Evolutionary conservation across 139 green algal genomes (phyloP).

Genomic region (Trebouxia sp.): DNA sequence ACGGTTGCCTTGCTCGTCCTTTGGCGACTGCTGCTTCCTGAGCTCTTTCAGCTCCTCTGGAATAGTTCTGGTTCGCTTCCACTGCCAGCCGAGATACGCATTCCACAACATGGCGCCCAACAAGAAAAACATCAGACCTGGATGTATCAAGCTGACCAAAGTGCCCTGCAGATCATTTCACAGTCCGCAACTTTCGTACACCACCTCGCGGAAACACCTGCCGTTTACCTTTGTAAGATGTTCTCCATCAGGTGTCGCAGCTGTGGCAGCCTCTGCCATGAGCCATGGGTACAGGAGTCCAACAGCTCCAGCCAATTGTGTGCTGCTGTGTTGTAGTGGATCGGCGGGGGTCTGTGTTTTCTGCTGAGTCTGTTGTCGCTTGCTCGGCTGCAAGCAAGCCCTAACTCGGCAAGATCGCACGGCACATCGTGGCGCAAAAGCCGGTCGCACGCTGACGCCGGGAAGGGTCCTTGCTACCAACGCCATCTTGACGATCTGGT

Average conservation of each 20-base stretch:
- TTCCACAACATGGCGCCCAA: conserved; percentile 81
- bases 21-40: conserved; percentile 67
- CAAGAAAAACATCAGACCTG: conserved; percentile 81
- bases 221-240: background rate
- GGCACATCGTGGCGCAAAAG: background rate
- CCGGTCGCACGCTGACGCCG: background rate
- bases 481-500: background rate
- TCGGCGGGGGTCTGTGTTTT: background rate
- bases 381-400: too few relatives aligned
- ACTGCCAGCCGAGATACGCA: conserved; percentile 91
- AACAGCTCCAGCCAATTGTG: background rate
- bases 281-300: conserved; percentile 28
- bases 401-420: background rate
- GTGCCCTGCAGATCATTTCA: conserved; percentile 20
- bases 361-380: background rate
- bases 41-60: conserved; percentile 77
- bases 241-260: conserved; percentile 29
- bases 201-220: too few relatives aligned
- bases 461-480: background rate
- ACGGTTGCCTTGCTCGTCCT: conserved; percentile 48
- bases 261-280: conserved; percentile 20
- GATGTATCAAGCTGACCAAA: conserved; percentile 71
- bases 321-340: background rate
- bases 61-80: conserved; percentile 57
- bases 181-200: too few relatives aligned